These are phyloP conservation scores for Colletotrichum chrysophilum DNA, from an alignment of 2,329 filamentous ascomycete genomes.

Conservation along the genomic window DNA sequence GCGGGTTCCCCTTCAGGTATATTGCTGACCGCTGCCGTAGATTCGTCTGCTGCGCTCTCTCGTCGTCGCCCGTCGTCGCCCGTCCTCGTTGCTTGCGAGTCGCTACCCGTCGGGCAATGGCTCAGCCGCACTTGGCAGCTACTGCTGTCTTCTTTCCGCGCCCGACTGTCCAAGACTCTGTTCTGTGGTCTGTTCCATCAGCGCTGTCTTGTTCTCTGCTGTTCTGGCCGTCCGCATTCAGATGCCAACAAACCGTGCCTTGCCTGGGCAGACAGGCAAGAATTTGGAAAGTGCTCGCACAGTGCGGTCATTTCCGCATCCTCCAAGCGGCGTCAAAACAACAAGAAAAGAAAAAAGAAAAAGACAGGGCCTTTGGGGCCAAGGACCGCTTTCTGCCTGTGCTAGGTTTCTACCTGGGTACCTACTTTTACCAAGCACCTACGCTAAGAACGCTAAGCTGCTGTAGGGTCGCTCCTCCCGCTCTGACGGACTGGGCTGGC, in stretches of 20 bases:
- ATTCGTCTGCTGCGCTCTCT: background rate
- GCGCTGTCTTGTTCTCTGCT: background rate
- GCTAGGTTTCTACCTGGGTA: background rate
- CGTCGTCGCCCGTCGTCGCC: background rate
- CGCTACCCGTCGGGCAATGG: background rate
- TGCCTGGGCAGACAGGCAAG: background rate
- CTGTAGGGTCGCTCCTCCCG: constrained; percentile 12
- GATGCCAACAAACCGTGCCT: background rate
- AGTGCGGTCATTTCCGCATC: background rate
- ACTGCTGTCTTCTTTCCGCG: background rate
- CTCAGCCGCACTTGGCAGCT: constrained; percentile 10
- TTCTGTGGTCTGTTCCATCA: background rate
- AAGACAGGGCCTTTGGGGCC: background rate
- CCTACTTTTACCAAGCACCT: background rate
- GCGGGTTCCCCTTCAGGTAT: background rate
- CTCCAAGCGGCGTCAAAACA: background rate
- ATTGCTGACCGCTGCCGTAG: background rate
- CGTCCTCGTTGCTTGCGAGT: background rate
- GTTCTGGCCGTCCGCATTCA: constrained; percentile 2
- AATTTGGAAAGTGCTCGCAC: background rate
- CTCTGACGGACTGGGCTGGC: constrained; percentile 13
- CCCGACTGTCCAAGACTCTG: background rate
- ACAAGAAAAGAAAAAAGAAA: background rate
- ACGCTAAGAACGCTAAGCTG: constrained; percentile 2
- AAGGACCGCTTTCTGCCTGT: constrained; percentile 6